Base-by-base conservation (phyloP, 257 asterid species). In the Solanum chmielewskii region DNA sequence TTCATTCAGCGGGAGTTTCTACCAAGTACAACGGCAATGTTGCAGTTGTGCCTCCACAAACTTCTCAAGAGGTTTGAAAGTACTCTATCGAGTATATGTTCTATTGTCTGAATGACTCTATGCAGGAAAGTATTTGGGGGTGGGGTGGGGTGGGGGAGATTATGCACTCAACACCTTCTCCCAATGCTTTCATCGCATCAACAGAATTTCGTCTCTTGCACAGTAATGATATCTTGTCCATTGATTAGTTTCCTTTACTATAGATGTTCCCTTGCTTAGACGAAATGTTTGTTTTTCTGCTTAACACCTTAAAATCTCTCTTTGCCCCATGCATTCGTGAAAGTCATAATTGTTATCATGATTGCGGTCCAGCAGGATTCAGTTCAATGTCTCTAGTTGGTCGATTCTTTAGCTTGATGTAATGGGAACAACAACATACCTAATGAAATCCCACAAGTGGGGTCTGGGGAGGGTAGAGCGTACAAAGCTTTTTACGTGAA, bases 21-120 rank as follows among this genome's bases (percentile, higher is more conserved):
- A 92, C 88, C 90, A 94, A 95, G 91, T 90, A 89, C 87, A 92
- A 86, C n/a, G 97, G 97, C 85, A 92, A 91, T 92, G 92, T 91
- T 64, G 87, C 92, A 23, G 64, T 94, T 88, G 90, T 93, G 88
- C 89, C 98, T 89, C 90, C 95, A 66, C 98, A 93, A 90, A 86
- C 95, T 86, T 90, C 95, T 45, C 99, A 93, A 92, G 99, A 96
- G 98, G 99, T 96, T 84, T 91, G 93, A 47, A 71, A 37, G 82
- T 90, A 94, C 95, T 92, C 91, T 87, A 45, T 81, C 31, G 25
- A 33, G 85, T 31, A 31, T 52, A 31, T 81, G 47, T 81, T 81
- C 44, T 49, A 29, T 80, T 49, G 11, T 80, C 52, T 80, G 66
- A 29, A 47, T 16, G 56, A 80, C 68, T 80, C 85, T 81, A 47